Evolutionary conservation across 345 rosid species (phyloP).

Genomic region (Linum usitatissimum): DNA sequence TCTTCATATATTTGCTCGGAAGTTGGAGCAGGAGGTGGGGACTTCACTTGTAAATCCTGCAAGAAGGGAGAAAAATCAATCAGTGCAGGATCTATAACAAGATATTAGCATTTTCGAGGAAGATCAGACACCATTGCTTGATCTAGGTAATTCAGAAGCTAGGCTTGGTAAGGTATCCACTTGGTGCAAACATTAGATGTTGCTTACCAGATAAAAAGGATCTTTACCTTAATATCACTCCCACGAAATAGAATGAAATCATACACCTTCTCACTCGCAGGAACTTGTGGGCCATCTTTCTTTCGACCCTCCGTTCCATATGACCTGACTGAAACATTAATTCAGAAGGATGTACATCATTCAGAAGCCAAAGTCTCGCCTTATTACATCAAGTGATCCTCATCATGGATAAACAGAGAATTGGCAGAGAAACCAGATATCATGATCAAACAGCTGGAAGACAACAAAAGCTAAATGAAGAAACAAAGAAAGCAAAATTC

Average conservation of each 20-base stretch:
- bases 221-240: slow-evolving; percentile 45
- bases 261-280: slow-evolving; percentile 36
- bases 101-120: no score
- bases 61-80: background rate
- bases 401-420: no score
- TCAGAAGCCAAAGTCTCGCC: no score
- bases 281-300: slow-evolving; percentile 47
- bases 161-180: no score
- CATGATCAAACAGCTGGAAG: no score
- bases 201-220: background rate
- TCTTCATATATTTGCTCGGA: slow-evolving; percentile 24
- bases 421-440: no score
- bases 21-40: slow-evolving; percentile 20
- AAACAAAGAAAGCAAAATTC: no score
- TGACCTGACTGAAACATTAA: slow-evolving; percentile 36
- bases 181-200: no score
- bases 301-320: slow-evolving; percentile 57
- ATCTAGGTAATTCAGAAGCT: no score
- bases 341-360: background rate
- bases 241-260: slow-evolving; percentile 55
- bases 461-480: no score
- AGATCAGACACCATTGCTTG: no score
- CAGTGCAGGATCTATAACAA: background rate
- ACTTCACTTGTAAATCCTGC: slow-evolving; percentile 37
- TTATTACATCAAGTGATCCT: background rate